These are phyloP conservation scores for Stipa capillata DNA, from an alignment of 176 grass and related monocot species.

Conservation along the genomic window DNA sequence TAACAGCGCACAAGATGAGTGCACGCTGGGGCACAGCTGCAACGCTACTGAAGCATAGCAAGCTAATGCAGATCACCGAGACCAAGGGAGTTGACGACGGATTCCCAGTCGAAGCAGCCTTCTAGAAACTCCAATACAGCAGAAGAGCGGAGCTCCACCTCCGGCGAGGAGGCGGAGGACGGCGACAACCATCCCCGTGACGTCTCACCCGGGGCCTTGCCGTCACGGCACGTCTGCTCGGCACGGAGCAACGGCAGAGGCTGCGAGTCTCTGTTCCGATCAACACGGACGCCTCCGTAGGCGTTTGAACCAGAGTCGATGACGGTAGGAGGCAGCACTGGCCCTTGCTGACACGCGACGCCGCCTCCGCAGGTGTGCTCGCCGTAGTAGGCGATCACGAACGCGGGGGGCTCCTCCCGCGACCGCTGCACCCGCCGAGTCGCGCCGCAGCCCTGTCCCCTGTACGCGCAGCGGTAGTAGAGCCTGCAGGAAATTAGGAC, in stretches of 20 bases:
- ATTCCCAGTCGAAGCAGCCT: conserved; percentile 19
- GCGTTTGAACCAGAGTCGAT: conserved; percentile 25
- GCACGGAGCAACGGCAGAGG: neutral
- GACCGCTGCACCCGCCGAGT: conserved; percentile 56
- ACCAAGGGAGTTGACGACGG: neutral
- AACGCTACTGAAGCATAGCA: neutral
- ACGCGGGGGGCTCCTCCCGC: conserved; percentile 28
- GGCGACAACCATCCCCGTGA: neutral
- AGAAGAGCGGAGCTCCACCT: neutral
- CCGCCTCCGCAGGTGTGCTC: conserved; percentile 40
- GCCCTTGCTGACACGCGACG: neutral
- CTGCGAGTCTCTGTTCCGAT: neutral
- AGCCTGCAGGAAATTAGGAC: conserved; percentile 10
- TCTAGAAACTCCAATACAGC: conserved; percentile 22
- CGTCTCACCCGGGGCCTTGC: neutral
- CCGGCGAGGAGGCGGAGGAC: neutral
- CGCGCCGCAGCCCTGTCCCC: conserved; percentile 33
- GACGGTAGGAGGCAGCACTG: neutral
- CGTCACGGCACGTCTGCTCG: neutral
- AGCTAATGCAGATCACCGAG: neutral
- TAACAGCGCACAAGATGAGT: neutral
- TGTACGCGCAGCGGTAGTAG: conserved; percentile 64
- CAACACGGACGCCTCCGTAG: neutral
- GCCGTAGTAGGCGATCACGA: conserved; percentile 58
- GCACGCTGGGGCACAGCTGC: neutral